Evolutionary conservation across 352 stramenopile species (phyloP).

Genomic region (Pythium phragmiticola): DNA sequence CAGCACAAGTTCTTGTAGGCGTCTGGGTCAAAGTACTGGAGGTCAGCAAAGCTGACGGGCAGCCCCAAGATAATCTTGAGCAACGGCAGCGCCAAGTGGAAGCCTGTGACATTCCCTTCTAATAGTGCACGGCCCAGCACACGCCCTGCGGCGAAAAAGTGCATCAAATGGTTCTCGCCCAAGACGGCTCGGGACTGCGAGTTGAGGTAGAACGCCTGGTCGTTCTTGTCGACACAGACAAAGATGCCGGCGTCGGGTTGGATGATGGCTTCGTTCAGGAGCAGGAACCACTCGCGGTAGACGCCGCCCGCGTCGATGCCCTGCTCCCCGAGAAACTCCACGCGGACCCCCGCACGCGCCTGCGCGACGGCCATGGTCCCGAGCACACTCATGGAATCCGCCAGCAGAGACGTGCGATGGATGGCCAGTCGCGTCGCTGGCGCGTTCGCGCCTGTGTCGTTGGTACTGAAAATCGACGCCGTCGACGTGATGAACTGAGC

Average conservation of each 20-base stretch:
- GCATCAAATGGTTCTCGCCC: conserved; percentile 59
- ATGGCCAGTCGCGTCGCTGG: conserved; percentile 1
- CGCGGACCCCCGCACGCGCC: conserved; percentile 28
- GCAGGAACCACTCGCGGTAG: conserved; percentile 76
- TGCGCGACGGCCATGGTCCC: conserved; percentile 1
- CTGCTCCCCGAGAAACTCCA: conserved; percentile 68
- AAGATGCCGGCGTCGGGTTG: conserved; percentile 37
- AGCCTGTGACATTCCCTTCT: conserved; percentile 91
- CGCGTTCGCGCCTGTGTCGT: not conserved
- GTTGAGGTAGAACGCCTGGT: conserved; percentile 56
- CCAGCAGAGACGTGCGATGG: conserved; percentile 4
- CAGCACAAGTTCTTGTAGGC: conserved; percentile 51
- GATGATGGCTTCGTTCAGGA: conserved; percentile 53
- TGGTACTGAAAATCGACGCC: not conserved
- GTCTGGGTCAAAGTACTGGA: conserved; percentile 75
- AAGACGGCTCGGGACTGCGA: conserved; percentile 15
- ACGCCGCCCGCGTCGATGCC: conserved; percentile 74
- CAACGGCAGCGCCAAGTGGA: conserved; percentile 93
- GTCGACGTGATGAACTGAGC: conserved; percentile 16
- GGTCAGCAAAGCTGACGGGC: conserved; percentile 91
- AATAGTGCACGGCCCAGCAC: conserved; percentile 58
- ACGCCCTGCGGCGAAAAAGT: conserved; percentile 53
- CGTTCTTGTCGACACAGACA: conserved; percentile 35
- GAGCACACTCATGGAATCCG: conserved; percentile 14
- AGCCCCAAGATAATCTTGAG: conserved; percentile 97